A percentile compares a stretch with the other conserved stretches of the same genome.
Conservation (phyloP, 2,329 filamentous ascomycete genomes). For the Pseudovirgaria hyperparasitica region DNA sequence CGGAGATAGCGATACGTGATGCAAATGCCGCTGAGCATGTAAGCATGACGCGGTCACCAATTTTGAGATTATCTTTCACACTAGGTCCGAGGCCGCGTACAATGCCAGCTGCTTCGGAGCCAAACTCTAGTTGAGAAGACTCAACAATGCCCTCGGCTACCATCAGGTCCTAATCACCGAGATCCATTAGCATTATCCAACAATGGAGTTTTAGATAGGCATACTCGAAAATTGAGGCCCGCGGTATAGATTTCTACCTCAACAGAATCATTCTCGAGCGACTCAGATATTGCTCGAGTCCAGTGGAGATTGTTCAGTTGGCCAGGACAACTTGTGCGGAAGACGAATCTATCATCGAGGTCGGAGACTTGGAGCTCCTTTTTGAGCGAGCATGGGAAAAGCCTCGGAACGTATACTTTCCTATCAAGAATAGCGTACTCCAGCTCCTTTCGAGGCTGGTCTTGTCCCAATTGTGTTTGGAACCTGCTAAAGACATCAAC, state of each 20-base stretch:
- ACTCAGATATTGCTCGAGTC: conserved; percentile 2
- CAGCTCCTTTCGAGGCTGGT: conserved; percentile 9
- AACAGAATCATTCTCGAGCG: conserved; percentile 8
- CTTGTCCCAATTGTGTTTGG: conserved; percentile 1
- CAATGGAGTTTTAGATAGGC: conserved; percentile 9
- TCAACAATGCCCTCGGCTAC: conserved; percentile 14
- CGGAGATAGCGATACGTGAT: not conserved
- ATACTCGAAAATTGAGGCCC: conserved; percentile 8
- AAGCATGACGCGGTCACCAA: conserved; percentile 10
- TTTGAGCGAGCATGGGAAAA: conserved; percentile 7
- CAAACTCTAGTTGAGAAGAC: conserved; percentile 6
- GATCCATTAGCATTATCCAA: conserved; percentile 7
- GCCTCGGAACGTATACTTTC: conserved; percentile 12
- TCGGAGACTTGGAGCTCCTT: conserved; percentile 5
- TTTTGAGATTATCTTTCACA: conserved; percentile 3
- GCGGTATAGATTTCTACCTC: conserved; percentile 9
- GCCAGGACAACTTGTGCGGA: conserved; percentile 4
- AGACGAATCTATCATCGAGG: conserved; percentile 1
- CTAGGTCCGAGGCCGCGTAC: conserved; percentile 10
- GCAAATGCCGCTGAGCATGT: conserved; percentile 4
- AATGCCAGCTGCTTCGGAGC: conserved; percentile 6
- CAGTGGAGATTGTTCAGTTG: conserved; percentile 11
- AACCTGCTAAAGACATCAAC: conserved; percentile 6
- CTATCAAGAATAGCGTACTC: conserved; percentile 16
- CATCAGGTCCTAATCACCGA: conserved; percentile 5